Percentiles rank a stretch among this genome's conserved stretches.
Conservation (phyloP, 768 basidiomycete genomes). For the Chiua virens region DNA sequence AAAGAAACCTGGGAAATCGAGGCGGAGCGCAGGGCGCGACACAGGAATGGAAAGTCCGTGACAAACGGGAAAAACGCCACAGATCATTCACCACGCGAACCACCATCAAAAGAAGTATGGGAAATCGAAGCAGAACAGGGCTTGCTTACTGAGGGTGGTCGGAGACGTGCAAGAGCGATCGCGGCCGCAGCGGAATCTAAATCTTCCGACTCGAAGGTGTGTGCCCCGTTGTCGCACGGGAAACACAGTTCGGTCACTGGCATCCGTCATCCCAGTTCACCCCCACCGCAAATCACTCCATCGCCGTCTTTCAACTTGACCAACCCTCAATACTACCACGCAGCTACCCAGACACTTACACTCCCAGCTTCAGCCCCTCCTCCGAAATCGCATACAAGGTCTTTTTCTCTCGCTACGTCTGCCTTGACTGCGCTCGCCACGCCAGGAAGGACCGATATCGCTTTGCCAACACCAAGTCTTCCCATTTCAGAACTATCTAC, state of each 20-base stretch:
- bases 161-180: constrained; percentile 56
- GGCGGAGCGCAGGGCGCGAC: constrained; percentile 53
- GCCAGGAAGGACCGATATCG: constrained; percentile 40
- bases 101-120: constrained; percentile 67
- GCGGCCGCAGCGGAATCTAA: constrained; percentile 38
- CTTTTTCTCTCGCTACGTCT: constrained; percentile 54
- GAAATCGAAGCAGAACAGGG: constrained; percentile 79
- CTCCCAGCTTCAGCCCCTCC: constrained; percentile 63
- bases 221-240: constrained; percentile 6
- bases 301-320: constrained; percentile 35
- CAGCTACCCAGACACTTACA: constrained; percentile 55
- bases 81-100: constrained; percentile 15
- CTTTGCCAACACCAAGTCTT: constrained; percentile 64
- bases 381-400: constrained; percentile 51
- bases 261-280: constrained; percentile 25
- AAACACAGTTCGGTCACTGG: constrained; percentile 21
- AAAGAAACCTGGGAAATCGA: constrained; percentile 83
- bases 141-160: constrained; percentile 71
- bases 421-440: constrained; percentile 6
- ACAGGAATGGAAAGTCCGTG: constrained; percentile 36
- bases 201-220: constrained; percentile 18
- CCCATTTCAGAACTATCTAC: constrained; percentile 61
- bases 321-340: constrained; percentile 60
- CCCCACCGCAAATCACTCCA: constrained; percentile 23
- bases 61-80: constrained; percentile 13